Base-by-base conservation (phyloP, 2,329 filamentous ascomycete genomes). In the Cadophora sp. region DNA sequence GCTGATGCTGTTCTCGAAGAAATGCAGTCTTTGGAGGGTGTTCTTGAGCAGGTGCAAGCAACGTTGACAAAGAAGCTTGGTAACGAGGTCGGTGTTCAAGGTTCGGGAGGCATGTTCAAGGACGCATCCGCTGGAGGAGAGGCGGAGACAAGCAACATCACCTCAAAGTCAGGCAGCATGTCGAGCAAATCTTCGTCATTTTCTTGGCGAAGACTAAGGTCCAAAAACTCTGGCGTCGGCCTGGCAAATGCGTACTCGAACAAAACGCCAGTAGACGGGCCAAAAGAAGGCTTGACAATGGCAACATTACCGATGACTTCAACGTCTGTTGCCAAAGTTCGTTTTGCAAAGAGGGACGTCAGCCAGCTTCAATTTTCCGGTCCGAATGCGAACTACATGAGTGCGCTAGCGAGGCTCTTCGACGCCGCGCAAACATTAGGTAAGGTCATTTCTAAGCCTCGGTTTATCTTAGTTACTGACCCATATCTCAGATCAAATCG, bases 351-450 rank as follows among this genome's bases (percentile, higher is more conserved):
- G 80, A 85, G 91, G 64, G 91, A 95, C 76, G 80, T 93, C 2
- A 82, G 81, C 20, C 87, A 87, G 65, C 83, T 91, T 61, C 85
- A 88, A 68, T 97, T 95, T 73, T 85, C 88, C 39, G 96, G 96
- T 0, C 94, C 94, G 1, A 92, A 97, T 79, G 89, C 91, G 30
- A 87, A 90, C 71, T 99, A 99, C 78, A 97, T 98, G 93, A 87
- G 88, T 73, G 91, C 94, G 71, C 83, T 99, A 76, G 95, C 94
- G 73, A 89, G 91, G 73, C 81, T 99, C 71, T 99, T 97, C 79
- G 96, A 98, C 81, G 93, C 94, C 71, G 95, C 90, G 63, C 96
- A 98, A 81, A 87, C 94, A 66, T 84, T 99, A 77, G 96, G 96
- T 97, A 85, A 83, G 89, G 81, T 67, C 9, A 63, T 53, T 47